A percentile compares a stretch with the other conserved stretches of the same genome.
Evolutionary conservation across 768 basidiomycete genomes (phyloP).

Genomic region (Hygrocybe punicea): DNA sequence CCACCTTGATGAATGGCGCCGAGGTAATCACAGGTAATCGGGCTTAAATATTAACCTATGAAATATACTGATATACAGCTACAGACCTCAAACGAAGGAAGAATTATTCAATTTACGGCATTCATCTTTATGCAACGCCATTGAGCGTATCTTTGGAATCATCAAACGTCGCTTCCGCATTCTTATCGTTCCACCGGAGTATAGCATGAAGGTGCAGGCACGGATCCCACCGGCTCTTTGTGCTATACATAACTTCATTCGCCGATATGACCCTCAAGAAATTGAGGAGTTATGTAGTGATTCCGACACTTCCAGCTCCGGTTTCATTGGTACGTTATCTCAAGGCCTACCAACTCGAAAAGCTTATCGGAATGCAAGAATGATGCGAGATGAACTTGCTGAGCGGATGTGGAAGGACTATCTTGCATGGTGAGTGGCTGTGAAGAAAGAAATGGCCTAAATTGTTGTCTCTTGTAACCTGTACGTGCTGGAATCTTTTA

Average conservation of each 20-base stretch:
- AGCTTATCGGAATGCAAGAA: slow-evolving; percentile 1
- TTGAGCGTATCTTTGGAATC: slow-evolving; percentile 40
- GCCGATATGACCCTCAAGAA: slow-evolving; percentile 17
- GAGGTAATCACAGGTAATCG: slow-evolving; percentile 15
- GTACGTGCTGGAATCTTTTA: too few species aligned
- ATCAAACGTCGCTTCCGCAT: slow-evolving; percentile 27
- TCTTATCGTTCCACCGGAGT: slow-evolving; percentile 18
- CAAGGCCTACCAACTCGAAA: neutral
- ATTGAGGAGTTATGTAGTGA: slow-evolving; percentile 2
- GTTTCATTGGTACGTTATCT: neutral
- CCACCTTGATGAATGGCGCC: slow-evolving; percentile 36
- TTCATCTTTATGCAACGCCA: slow-evolving; percentile 35
- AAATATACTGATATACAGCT: slow-evolving; percentile 2
- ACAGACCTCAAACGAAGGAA: slow-evolving; percentile 34
- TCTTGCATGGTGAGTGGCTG: neutral
- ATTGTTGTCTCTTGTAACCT: too few species aligned
- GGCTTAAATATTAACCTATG: slow-evolving; percentile 7
- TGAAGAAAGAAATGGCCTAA: neutral
- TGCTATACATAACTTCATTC: slow-evolving; percentile 31
- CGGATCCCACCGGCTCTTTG: slow-evolving; percentile 21
- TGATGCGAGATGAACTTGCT: slow-evolving; percentile 11
- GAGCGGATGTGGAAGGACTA: slow-evolving; percentile 14
- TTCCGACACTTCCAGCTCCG: neutral
- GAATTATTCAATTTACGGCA: slow-evolving; percentile 44
- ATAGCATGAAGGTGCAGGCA: slow-evolving; percentile 22